A percentile compares a stretch with the other conserved stretches of the same genome.
Evolutionary conservation across 2,329 filamentous ascomycete genomes (phyloP).

Genomic region (Cordyceps tenuipes): DNA sequence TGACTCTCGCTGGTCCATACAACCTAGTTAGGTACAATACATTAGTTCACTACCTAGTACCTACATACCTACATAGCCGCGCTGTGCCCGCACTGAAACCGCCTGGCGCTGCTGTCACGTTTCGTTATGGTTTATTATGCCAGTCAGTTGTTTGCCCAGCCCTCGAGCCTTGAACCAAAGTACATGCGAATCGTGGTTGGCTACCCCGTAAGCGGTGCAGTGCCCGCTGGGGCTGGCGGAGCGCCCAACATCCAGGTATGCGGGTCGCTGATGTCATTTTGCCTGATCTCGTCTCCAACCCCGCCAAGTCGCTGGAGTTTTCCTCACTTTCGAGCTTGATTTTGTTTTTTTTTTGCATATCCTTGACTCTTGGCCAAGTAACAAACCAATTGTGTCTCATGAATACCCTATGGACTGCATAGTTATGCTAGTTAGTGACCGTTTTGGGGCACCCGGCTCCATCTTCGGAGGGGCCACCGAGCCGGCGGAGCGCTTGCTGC

Average conservation of each 20-base stretch:
- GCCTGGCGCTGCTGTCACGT: background rate
- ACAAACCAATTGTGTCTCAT: background rate
- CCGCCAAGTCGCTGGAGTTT: background rate
- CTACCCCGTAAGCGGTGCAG: background rate
- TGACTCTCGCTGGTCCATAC: background rate
- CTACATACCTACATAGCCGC: too few species aligned
- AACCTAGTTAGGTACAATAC: too few species aligned
- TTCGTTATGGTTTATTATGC: background rate
- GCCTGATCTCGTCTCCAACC: background rate
- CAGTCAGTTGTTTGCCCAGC: background rate
- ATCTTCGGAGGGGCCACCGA: background rate
- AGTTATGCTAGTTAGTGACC: conserved; percentile 10
- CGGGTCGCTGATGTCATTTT: conserved; percentile 11
- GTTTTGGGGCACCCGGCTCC: background rate
- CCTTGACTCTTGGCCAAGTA: too few species aligned
- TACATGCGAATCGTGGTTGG: background rate
- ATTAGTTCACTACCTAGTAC: too few species aligned
- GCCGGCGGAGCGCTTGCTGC: background rate
- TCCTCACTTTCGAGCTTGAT: background rate
- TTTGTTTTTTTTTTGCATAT: too few species aligned
- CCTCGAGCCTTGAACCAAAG: background rate
- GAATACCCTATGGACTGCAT: background rate
- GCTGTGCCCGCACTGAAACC: background rate
- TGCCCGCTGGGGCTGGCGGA: conserved; percentile 5
- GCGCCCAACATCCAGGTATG: background rate